Conservation (phyloP, 768 basidiomycete species). For the Suillus luteus region DNA sequence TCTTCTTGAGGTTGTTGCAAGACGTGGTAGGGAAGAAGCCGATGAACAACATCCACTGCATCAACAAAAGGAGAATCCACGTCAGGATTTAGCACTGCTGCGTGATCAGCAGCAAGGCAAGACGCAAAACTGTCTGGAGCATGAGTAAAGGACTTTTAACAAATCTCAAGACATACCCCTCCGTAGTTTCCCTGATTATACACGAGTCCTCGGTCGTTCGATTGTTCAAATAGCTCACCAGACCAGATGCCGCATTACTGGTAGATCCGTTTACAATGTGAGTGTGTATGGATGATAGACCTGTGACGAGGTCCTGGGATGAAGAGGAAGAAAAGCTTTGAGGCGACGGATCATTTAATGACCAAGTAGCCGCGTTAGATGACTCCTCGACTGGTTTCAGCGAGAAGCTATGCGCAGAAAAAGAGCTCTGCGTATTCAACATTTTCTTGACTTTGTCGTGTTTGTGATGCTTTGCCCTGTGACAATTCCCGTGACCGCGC, state of each 20-base stretch:
- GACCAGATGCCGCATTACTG: slow-evolving; percentile 30
- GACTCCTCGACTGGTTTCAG: slow-evolving; percentile 20
- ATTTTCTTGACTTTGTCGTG: slow-evolving; percentile 38
- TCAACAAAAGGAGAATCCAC: slow-evolving; percentile 69
- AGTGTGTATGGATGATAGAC: slow-evolving; percentile 27
- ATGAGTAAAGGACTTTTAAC: slow-evolving; percentile 18
- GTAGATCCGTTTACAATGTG: slow-evolving; percentile 11
- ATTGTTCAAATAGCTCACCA: slow-evolving; percentile 32
- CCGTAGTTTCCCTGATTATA: slow-evolving; percentile 46
- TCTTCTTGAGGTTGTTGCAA: slow-evolving; percentile 78
- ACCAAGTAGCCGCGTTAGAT: slow-evolving; percentile 1
- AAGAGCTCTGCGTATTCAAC: slow-evolving; percentile 31
- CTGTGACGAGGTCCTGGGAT: slow-evolving; percentile 20
- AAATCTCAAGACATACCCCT: slow-evolving; percentile 43
- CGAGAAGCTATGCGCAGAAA: slow-evolving; percentile 32
- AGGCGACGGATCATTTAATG: slow-evolving; percentile 10
- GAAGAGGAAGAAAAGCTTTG: slow-evolving; percentile 14
- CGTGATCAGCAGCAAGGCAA: slow-evolving; percentile 64
- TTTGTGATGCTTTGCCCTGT: slow-evolving; percentile 41
- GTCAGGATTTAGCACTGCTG: slow-evolving; percentile 61
- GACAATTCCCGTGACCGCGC: slow-evolving; percentile 40
- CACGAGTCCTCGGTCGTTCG: slow-evolving; percentile 54
- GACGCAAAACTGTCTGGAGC: slow-evolving; percentile 50
- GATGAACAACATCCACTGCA: slow-evolving; percentile 61
- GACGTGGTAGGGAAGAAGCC: slow-evolving; percentile 78